These are phyloP conservation scores for Parmelia sp. DNA, from an alignment of 495 filamentous ascomycete species.

Conservation along the genomic window DNA sequence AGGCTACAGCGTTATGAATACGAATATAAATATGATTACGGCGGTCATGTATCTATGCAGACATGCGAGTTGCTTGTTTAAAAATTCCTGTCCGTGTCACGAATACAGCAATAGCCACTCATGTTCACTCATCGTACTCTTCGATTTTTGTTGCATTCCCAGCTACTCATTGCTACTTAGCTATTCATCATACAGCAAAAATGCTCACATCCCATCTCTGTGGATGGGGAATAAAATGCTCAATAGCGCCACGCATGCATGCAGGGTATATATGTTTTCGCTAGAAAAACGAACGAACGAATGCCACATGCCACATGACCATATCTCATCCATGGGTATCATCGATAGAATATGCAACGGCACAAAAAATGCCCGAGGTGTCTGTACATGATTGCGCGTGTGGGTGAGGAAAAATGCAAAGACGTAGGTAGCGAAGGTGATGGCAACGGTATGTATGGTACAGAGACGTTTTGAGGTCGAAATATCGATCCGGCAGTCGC, in stretches of 20 bases:
- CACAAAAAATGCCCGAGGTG: slow-evolving; percentile 4
- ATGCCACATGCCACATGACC: background rate
- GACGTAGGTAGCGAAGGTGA: slow-evolving; percentile 7
- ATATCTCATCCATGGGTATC: slow-evolving; percentile 4
- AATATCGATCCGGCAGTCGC: background rate
- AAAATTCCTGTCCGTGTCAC: background rate
- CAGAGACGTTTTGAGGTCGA: no score
- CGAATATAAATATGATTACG: no score
- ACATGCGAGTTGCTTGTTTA: no score
- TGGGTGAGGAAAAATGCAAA: background rate
- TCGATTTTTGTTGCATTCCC: no score
- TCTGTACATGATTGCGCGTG: background rate
- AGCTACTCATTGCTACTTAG: background rate
- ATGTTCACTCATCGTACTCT: background rate
- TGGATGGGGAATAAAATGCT: background rate
- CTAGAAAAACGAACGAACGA: slow-evolving; percentile 5
- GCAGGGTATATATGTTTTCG: slow-evolving; percentile 10
- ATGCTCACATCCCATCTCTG: no score
- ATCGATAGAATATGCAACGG: background rate
- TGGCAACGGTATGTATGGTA: background rate
- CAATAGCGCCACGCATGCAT: background rate
- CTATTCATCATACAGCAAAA: no score
- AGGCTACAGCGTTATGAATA: background rate
- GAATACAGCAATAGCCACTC: background rate
- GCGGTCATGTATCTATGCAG: no score